Evolutionary conservation across 768 basidiomycete species (phyloP), one percentile per base, ranked within the genome.

Genomic region (Boletus coccyginus): DNA sequence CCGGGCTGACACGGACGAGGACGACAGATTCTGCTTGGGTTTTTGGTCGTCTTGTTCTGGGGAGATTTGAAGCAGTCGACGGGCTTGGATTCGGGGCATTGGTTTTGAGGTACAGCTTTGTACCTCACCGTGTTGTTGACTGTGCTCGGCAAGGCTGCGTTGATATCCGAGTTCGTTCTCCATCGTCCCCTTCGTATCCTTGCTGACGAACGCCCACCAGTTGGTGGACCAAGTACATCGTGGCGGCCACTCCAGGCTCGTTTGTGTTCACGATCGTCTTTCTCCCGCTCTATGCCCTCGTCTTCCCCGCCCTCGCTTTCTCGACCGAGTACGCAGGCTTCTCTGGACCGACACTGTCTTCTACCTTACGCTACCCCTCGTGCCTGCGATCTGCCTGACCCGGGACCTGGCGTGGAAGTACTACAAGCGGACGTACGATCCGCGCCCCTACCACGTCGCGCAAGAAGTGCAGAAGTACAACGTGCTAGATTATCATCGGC

Each of bases 181-280:
- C 17, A 1, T 13, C 0, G n/a, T n/a, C 36, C 32, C 21, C 39
- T 5, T 35, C 51, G 11, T 27, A 31, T 29, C 7, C 13, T 46
- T 47, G 7, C 42, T 60, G 46, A n/a, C n/a, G n/a, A n/a, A 57
- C 55, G 42, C 27, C 5, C 27, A 53, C 9, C 56, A 99, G 96
- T 64, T 74, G 98, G n/a, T 99, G 97, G 97, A 99, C 97, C 1
- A 98, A 98, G 70, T 99, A 98, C 67, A 98, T 95, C 13, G 91
- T 98, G 46, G 93, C 92, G 40, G 96, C 97, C 12, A 99, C 98
- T 48, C 97, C 96, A 3, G 97, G 97, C 19, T 98, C 97, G 3
- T 97, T 98, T 68, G 71, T 89, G 36, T 95, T 98, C 75, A 92
- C 97, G n/a, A 97, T 98, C 94, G 64, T 88, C 46, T 93, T 93